Evolutionary conservation across 1,284 basidiomycete species (phyloP), one percentile per base, ranked within the genome.

Genomic region (Cutaneotrichosporon cavernicola): DNA sequence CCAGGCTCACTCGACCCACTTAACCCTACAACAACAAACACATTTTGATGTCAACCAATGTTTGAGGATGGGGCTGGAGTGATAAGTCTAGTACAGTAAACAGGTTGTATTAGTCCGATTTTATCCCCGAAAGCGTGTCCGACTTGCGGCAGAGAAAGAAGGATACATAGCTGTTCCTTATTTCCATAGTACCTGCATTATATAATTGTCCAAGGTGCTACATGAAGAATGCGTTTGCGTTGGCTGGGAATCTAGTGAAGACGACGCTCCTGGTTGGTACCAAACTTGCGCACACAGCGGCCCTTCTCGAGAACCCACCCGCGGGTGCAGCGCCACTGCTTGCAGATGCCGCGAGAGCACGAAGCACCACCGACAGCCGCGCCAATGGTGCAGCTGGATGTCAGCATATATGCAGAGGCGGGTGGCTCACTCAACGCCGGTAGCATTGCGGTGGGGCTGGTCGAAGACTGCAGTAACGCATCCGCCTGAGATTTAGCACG

Each of bases 251-350:
- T 52, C 51, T 50, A 59, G n/a, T 26, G 30, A 53, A 21, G 59
- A 32, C 38, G 51, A n/a, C 51, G 31, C 16, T 32, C 10, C 36
- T 53, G 43, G 36, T 32, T 11, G 34, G 30, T 32, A 36, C 22
- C 51, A 11, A 43, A 40, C 32, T 46, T 59, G 50, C 38, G 49
- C 11, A 60, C 50, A 26, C 56, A 57, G 38, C 52, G 18, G 38
- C 22, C 40, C 13, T 14, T 21, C 47, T 52, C 18, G 56, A 47
- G 30, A 3, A 18, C 46, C 16, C n/a, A 56, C 11, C 60, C 53
- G 14, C 1, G 14, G 31, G 14, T 31, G 46, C 53, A 56, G 31
- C n/a, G 31, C 10, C 31, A 34, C 5, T 46, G 38, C 8, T 26
- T 30, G 56, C 56, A 58, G 40, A 46, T 10, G 38, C 50, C 50